Base-by-base conservation (phyloP, 164 flowering plant species). In the Paratinospora sagittata region DNA sequence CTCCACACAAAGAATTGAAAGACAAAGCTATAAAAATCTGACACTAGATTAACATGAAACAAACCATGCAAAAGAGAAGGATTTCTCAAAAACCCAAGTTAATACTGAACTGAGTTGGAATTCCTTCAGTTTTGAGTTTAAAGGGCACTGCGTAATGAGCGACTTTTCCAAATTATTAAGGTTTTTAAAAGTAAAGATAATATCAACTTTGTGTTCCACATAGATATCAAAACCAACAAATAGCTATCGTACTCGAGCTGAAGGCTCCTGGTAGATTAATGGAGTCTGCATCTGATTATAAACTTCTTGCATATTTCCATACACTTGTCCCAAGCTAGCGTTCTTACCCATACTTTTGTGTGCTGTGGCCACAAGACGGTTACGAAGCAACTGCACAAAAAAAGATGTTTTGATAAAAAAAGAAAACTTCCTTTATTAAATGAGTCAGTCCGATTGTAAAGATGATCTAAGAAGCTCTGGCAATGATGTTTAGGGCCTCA, bases 271-370 rank as follows among this genome's bases (percentile, higher is more conserved):
- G 79, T 92, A 83, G 64, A 91, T 82, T 66, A 95, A 77, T 65
- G 97, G 99, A 68, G 98, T 92, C 85, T 92, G 99, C 97, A 95
- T 92, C 67, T 90, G 94, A 19, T 83, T 88, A 75, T 92, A 95
- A 13, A 89, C 96, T 81, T 95, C 96, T 84, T 95, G 96, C 99
- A 95, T 95, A 73, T 83, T 91, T 68, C 93, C 93, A 72, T 95
- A 95, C 66, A 95, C 64, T 78, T 95, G 90, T 49, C 93, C 93
- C 72, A 95, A 82, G 80, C 94, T 92, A n/a, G 96, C 81, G 67
- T 91, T 95, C 80, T 84, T 84, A 37, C 75, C 76, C 73, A 95
- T 90, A 69, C 94, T 84, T 70, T 70, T 74, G 36, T 84, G 88
- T 36, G 99, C 99, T 55, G 93, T 85, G 58, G 79, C 82, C n/a